Conservation (phyloP, 192 early-diverging fungal species). For the Neocallimastix lanati region DNA sequence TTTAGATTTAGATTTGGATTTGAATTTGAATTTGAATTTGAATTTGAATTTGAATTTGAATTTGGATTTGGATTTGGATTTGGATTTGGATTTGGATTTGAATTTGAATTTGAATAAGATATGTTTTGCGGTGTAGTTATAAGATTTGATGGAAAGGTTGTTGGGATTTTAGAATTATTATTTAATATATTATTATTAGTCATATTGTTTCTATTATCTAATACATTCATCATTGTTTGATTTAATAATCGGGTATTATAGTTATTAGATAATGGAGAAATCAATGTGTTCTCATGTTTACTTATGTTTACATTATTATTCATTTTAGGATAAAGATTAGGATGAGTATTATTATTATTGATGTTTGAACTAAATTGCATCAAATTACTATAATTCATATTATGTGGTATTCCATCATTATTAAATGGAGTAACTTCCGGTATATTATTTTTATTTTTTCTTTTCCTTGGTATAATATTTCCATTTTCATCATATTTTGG, state of each 20-base stretch:
- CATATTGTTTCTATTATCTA: neutral
- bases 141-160: too few relatives aligned
- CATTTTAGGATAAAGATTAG: too few relatives aligned
- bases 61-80: neutral
- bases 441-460: neutral
- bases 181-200: neutral
- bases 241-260: neutral
- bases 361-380: too few relatives aligned
- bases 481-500: neutral
- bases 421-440: neutral
- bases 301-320: too few relatives aligned
- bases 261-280: too few relatives aligned
- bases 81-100: neutral
- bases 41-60: too few relatives aligned
- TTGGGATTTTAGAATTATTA: neutral
- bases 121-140: neutral
- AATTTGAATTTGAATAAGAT: neutral
- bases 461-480: neutral
- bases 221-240: neutral
- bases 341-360: too few relatives aligned
- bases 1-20: too few relatives aligned
- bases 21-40: too few relatives aligned
- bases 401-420: neutral
- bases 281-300: too few relatives aligned
- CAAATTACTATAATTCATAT: too few relatives aligned